Evolutionary conservation across 139 green algal genomes (phyloP).

Genomic region (Ostreobium quekettii): DNA sequence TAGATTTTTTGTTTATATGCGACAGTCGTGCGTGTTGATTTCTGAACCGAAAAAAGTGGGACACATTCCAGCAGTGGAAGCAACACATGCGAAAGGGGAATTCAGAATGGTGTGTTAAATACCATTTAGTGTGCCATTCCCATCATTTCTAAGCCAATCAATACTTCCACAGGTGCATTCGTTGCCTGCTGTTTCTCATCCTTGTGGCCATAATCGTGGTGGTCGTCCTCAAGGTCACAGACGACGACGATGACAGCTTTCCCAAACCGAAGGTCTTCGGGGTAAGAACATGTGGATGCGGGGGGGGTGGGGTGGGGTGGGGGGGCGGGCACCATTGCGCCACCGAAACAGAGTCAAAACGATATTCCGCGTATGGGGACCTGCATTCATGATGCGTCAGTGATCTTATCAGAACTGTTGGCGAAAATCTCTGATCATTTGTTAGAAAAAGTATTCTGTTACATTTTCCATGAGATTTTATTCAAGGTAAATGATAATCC

Average conservation of each 20-base stretch:
- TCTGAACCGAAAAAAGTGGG: background rate
- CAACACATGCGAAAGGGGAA: background rate
- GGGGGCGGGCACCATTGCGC: too few relatives aligned
- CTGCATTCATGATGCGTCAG: too few relatives aligned
- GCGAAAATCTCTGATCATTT: too few relatives aligned
- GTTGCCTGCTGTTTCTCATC: constrained; percentile 60
- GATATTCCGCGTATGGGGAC: too few relatives aligned
- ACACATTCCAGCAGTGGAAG: background rate
- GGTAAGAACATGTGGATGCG: too few relatives aligned
- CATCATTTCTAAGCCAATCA: background rate
- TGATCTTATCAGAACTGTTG: too few relatives aligned
- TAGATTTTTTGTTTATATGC: constrained; percentile 5
- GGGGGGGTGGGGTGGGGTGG: too few relatives aligned
- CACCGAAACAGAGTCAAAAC: too few relatives aligned
- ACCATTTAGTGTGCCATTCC: background rate
- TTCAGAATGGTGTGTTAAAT: background rate
- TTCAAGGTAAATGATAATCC: too few relatives aligned
- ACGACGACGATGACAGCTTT: constrained; percentile 7
- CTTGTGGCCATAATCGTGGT: constrained; percentile 56
- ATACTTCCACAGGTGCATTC: constrained; percentile 55
- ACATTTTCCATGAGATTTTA: too few relatives aligned
- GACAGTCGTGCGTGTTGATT: too few relatives aligned
- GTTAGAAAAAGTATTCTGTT: too few relatives aligned
- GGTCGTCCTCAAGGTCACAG: constrained; percentile 53
- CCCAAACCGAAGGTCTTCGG: constrained; percentile 5